Evolutionary conservation across 495 filamentous ascomycete species (phyloP).

Genomic region (Lasiosphaeria ovina): DNA sequence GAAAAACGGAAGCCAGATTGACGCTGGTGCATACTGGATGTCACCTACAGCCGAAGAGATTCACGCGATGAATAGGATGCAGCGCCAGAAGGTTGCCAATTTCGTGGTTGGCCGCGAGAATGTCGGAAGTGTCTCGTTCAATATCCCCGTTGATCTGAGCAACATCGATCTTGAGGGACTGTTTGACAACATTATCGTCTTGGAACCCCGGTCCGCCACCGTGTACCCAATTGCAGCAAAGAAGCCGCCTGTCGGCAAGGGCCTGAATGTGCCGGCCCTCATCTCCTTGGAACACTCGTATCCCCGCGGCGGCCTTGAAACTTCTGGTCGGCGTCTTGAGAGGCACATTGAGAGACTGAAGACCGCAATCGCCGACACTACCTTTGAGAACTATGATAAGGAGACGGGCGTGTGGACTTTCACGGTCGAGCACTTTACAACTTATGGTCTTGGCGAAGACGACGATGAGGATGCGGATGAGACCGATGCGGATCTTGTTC

Average conservation of each 20-base stretch:
- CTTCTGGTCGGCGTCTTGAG: slow-evolving; percentile 49
- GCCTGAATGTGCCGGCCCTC: slow-evolving; percentile 84
- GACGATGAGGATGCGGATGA: slow-evolving; percentile 77
- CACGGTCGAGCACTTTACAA: slow-evolving; percentile 89
- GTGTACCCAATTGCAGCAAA: slow-evolving; percentile 73
- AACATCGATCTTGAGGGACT: slow-evolving; percentile 68
- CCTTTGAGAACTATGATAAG: slow-evolving; percentile 73
- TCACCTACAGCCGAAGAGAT: slow-evolving; percentile 68
- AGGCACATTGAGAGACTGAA: slow-evolving; percentile 82
- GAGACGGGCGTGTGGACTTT: slow-evolving; percentile 87
- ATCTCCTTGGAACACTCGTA: slow-evolving; percentile 87
- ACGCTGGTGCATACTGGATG: slow-evolving; percentile 82
- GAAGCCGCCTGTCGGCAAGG: slow-evolving; percentile 80
- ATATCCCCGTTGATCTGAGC: slow-evolving; percentile 76
- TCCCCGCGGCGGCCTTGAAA: slow-evolving; percentile 58
- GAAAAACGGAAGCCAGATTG: slow-evolving; percentile 47
- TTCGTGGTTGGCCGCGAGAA: slow-evolving; percentile 80
- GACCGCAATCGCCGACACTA: slow-evolving; percentile 67
- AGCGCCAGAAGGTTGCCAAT: slow-evolving; percentile 65
- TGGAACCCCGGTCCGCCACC: slow-evolving; percentile 72
- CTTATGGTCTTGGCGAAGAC: slow-evolving; percentile 87
- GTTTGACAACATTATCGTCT: slow-evolving; percentile 66
- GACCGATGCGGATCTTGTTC: slow-evolving; percentile 47
- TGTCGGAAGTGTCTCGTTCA: slow-evolving; percentile 77
- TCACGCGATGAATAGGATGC: slow-evolving; percentile 65